Evolutionary conservation across 176 grass and related monocot species (phyloP), one percentile per base, ranked within the genome.

Genomic region (Ensete ventricosum): DNA sequence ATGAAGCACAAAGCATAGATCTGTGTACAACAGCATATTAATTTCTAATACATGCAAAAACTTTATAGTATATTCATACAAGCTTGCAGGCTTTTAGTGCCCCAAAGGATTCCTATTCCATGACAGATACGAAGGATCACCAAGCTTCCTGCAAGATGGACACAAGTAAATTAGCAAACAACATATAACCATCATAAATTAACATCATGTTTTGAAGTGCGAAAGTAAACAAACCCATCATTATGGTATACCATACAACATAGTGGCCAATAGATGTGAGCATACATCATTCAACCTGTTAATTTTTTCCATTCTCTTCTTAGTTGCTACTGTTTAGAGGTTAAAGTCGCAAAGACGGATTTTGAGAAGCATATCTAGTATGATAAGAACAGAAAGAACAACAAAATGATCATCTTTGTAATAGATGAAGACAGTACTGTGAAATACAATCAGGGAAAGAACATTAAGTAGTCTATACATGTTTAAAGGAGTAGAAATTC

Each of bases 81-180:
- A 50, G 48, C 11, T 19, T 50, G 48, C 8, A 69, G 51, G 20
- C 50, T 11, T 10, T 58, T 48, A 79, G 65, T 20, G 64, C 14
- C 57, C 57, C 8, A 16, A 64, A 53, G 69, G 78, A 71, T 27
- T 80, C 27, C 69, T 80, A 43, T 63, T 80, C 78, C 78, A 64
- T 63, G 78, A 73, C 43, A 80, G 20, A 19, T 64, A 73, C n/a
- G 69, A 64, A 54, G 68, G 69, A 62, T 80, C 78, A 11, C 67
- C 69, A 29, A 80, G 78, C 52, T 80, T 73, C 69, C 78, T 80
- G 78, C 58, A 73, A 80, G n/a, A 80, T 26, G 17, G 14, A 54
- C 9, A 49, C 1, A 0, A 62, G 22, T 16, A 51, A 25, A 72
- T 48, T 53, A 60, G 16, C 23, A 50, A 14, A n/a, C 63, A 22